Base-by-base conservation (phyloP, 2,329 filamentous ascomycete genomes). In the Tolypocladium inflatum region DNA sequence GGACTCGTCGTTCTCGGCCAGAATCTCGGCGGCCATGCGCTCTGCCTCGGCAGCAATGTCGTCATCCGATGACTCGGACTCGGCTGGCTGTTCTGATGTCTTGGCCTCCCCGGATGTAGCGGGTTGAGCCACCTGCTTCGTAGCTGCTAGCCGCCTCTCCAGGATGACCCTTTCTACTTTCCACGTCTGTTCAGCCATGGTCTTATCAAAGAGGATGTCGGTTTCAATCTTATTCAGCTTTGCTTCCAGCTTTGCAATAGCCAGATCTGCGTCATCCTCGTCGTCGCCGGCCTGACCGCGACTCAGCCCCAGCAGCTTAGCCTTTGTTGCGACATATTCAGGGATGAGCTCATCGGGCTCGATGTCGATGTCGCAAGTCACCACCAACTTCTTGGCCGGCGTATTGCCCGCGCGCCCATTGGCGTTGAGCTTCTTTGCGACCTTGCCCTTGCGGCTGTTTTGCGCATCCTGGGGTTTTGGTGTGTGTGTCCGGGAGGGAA, bases 201-300 rank as follows among this genome's bases (percentile, higher is more conserved):
- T 77, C 58, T 80, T 81, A 67, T 93, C 89, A 65, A 92, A 91
- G 3, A 93, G 74, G 19, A 91, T 78, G 67, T 93, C 89, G 33
- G 84, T 87, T 66, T 94, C 88, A 48, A 97, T 90, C 60, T 82
- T 83, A 42, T 85, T 80, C 43, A 97, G 75, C 68, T 92, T 95
- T 19, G 86, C 84, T 45, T 87, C 79, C 2, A 96, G 73, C 64
- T 86, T 90, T 11, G 81, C 80, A 50, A 85, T 76, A 60, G 83
- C 80, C 26, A 81, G 70, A 19, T 76, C 71, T 11, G 66, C 63
- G 1, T 73, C 66, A 9, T 59, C 42, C 26, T 65, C 59, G 4
- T 45, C 30, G 6, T n/a, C 57, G 35, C 23, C 3, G 21, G 21
- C 21, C 35, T 48, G 56, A 10, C 55, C 57, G 30, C 59, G 61